Evolutionary conservation across 495 filamentous ascomycete species (phyloP).

Genomic region (Chaetomidium leptoderma): DNA sequence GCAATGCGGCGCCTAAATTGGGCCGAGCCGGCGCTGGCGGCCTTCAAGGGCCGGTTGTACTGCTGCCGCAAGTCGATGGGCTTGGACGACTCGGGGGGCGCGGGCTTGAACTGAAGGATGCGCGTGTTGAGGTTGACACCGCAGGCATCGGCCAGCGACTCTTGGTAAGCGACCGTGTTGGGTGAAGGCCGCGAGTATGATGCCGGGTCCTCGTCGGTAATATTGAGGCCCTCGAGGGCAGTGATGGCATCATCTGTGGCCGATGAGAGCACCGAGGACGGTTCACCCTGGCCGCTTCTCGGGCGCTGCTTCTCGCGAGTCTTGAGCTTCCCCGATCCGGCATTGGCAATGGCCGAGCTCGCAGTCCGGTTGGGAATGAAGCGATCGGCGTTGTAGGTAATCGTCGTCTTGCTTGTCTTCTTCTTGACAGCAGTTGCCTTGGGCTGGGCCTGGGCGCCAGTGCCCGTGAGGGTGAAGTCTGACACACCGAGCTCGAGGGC

Average conservation of each 20-base stretch:
- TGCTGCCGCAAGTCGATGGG: conserved; percentile 95
- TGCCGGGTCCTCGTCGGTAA: conserved; percentile 50
- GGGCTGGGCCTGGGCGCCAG: conserved; percentile 61
- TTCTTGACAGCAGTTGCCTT: conserved; percentile 55
- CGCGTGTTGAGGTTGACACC: conserved; percentile 89
- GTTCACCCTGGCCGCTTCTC: conserved; percentile 61
- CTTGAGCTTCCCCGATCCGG: conserved; percentile 74
- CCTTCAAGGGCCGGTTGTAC: conserved; percentile 93
- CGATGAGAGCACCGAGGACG: conserved; percentile 58
- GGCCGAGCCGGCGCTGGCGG: conserved; percentile 63
- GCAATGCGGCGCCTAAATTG: conserved; percentile 87
- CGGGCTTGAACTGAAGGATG: conserved; percentile 98
- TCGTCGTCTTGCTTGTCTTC: conserved; percentile 71
- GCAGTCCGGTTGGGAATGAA: conserved; percentile 93
- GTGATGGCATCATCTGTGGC: conserved; percentile 72
- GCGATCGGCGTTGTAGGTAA: conserved; percentile 82
- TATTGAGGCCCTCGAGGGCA: conserved; percentile 70
- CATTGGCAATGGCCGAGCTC: conserved; percentile 80
- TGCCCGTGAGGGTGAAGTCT: conserved; percentile 86
- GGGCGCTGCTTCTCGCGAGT: conserved; percentile 60
- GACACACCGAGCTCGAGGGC: conserved; percentile 87
- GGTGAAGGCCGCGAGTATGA: conserved; percentile 76
- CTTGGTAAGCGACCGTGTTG: conserved; percentile 85
- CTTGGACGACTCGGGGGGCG: conserved; percentile 91
- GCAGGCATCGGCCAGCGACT: conserved; percentile 85